Conservation (phyloP, 164 flowering plant genomes). For the Magnolia changhungtana region DNA sequence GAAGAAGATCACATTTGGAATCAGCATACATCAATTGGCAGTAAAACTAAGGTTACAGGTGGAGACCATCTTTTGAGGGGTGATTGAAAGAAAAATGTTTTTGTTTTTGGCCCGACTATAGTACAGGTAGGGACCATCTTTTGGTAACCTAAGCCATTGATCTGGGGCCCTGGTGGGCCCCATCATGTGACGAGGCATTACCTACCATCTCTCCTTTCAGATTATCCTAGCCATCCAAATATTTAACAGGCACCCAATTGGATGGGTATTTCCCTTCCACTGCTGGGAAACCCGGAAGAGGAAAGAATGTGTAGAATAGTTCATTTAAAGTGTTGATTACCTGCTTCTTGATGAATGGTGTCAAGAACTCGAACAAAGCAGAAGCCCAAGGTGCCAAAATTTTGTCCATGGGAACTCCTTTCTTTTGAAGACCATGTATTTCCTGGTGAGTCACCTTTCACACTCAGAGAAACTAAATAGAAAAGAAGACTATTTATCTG, state of each 20-base stretch:
- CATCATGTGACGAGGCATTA: neutral
- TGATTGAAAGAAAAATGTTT: neutral
- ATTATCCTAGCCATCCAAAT: neutral
- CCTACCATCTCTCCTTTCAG: neutral
- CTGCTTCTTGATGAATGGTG: conserved; percentile 20
- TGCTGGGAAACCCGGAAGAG: neutral
- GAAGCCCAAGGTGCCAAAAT: conserved; percentile 22
- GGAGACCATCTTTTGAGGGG: neutral
- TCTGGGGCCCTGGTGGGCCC: neutral
- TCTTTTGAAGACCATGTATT: conserved; percentile 15
- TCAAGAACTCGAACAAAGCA: conserved; percentile 23
- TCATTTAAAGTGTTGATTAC: neutral
- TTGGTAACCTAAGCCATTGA: neutral
- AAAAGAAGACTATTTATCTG: neutral
- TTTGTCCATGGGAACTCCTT: conserved; percentile 17
- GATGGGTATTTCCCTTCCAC: too few relatives aligned
- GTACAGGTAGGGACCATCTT: neutral
- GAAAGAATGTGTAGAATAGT: neutral
- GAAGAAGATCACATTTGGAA: too few relatives aligned
- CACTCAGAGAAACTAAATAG: neutral
- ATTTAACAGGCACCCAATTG: too few relatives aligned
- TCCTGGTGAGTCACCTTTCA: conserved; percentile 7
- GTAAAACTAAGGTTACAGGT: too few relatives aligned
- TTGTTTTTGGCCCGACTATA: neutral
- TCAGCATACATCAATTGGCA: too few relatives aligned